A percentile compares a stretch with the other conserved stretches of the same genome.
These are phyloP conservation scores for Pythium rishiriense DNA, from an alignment of 352 stramenopile genomes.

Conservation along the genomic window DNA sequence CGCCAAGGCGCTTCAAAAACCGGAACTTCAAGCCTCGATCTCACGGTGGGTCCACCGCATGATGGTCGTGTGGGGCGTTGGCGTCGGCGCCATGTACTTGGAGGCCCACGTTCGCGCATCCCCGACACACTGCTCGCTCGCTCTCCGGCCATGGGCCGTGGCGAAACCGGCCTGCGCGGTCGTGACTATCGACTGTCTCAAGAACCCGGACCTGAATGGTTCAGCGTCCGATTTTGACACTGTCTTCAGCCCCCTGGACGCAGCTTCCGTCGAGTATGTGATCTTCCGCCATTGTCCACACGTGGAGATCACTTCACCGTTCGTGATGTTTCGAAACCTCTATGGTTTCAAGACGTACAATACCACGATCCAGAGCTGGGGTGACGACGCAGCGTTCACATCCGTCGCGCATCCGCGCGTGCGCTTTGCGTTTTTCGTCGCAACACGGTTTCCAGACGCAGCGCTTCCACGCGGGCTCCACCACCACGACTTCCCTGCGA, in stretches of 20 bases:
- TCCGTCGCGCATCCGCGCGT: not conserved
- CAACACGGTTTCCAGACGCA: slow-evolving; percentile 2
- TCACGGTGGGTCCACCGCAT: not conserved
- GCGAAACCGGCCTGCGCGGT: slow-evolving; percentile 29
- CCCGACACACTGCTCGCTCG: slow-evolving; percentile 27
- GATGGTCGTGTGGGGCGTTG: slow-evolving; percentile 20
- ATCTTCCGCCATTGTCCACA: slow-evolving; percentile 18
- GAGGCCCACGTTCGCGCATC: slow-evolving; percentile 3
- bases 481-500: not conserved
- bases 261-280: slow-evolving; percentile 4
- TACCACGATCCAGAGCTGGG: slow-evolving; percentile 11
- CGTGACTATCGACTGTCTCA: slow-evolving; percentile 18
- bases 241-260: not conserved
- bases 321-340: slow-evolving; percentile 11
- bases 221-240: not conserved
- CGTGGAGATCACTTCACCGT: slow-evolving; percentile 4
- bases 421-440: slow-evolving; percentile 2
- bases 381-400: slow-evolving; percentile 1
- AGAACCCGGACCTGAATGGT: not conserved
- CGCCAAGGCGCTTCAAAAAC: not conserved
- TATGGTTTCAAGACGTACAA: slow-evolving; percentile 25
- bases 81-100: slow-evolving; percentile 29
- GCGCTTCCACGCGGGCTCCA: not conserved
- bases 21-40: not conserved
- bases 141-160: slow-evolving; percentile 31